Conservation (phyloP, 1,284 basidiomycete genomes). For the Ustilago shanxiensis region DNA sequence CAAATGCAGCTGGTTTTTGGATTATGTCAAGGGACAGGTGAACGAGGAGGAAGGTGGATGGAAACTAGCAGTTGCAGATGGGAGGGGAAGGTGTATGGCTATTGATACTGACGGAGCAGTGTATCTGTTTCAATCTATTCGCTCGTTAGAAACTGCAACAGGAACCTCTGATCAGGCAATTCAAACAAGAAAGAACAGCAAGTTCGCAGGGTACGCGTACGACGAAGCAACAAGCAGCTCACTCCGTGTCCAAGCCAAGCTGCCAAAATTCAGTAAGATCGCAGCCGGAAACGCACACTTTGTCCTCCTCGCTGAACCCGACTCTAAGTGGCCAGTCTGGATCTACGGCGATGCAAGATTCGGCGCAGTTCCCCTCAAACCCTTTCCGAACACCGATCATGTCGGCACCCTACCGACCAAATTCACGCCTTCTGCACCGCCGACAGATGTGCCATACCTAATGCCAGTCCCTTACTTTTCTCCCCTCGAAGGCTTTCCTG, state of each 20-base stretch:
- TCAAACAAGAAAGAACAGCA: neutral
- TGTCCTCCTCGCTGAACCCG: conserved; percentile 15
- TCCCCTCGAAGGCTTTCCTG: conserved; percentile 2
- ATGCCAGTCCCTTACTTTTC: conserved; percentile 29
- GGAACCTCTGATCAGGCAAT: neutral
- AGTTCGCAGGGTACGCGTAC: neutral
- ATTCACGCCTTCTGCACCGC: neutral
- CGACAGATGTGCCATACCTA: conserved; percentile 13
- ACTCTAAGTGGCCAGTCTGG: conserved; percentile 13
- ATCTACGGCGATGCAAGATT: conserved; percentile 36
- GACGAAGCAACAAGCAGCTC: neutral
- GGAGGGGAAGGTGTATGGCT: conserved; percentile 26
- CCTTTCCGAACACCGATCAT: neutral
- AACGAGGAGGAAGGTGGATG: conserved; percentile 8
- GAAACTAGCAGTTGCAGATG: conserved; percentile 26
- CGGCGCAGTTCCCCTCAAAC: conserved; percentile 24
- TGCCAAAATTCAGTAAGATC: conserved; percentile 23
- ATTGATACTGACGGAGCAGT: conserved; percentile 5
- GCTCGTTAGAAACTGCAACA: conserved; percentile 8
- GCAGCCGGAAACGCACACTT: conserved; percentile 42
- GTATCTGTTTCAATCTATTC: conserved; percentile 19
- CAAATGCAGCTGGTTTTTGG: neutral
- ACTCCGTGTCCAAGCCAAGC: neutral
- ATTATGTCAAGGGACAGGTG: conserved; percentile 3
- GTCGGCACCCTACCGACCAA: neutral